Conservation (phyloP, 352 stramenopile genomes). For the Phytophthora sansomeana region DNA sequence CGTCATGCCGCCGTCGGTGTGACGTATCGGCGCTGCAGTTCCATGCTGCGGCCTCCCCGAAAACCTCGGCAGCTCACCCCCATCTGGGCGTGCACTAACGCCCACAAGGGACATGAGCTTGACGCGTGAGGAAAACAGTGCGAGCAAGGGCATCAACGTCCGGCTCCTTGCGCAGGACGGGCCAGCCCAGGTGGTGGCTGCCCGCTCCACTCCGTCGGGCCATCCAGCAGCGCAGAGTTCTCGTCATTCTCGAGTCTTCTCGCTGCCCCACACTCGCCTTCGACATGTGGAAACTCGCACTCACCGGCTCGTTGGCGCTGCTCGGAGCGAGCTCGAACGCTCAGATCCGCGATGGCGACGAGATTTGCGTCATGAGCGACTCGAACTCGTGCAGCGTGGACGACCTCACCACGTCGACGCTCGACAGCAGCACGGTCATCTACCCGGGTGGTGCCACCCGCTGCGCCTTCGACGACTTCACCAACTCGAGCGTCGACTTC, state of each 20-base stretch:
- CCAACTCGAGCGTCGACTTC: slow-evolving; percentile 46
- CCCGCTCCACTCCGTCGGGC: not conserved
- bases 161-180: slow-evolving; percentile 27
- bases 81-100: slow-evolving; percentile 20
- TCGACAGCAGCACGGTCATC: slow-evolving; percentile 63
- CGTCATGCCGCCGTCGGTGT: slow-evolving; percentile 16
- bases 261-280: slow-evolving; percentile 12
- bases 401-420: slow-evolving; percentile 50
- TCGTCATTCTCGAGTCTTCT: slow-evolving; percentile 28
- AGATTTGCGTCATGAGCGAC: slow-evolving; percentile 61
- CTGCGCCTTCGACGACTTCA: slow-evolving; percentile 69
- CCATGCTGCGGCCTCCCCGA: slow-evolving; percentile 26
- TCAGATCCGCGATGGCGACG: slow-evolving; percentile 55
- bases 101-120: slow-evolving; percentile 33
- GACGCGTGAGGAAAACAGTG: slow-evolving; percentile 24
- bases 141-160: slow-evolving; percentile 24
- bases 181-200: slow-evolving; percentile 24
- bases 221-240: too few species aligned
- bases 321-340: slow-evolving; percentile 26
- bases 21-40: slow-evolving; percentile 10
- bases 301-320: slow-evolving; percentile 40
- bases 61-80: not conserved
- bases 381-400: slow-evolving; percentile 60
- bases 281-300: slow-evolving; percentile 45
- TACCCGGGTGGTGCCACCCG: slow-evolving; percentile 62